Evolutionary conservation across 305 asterid genomes (phyloP), one percentile per base, ranked within the genome.

Genomic region (Ruellia speciosa): DNA sequence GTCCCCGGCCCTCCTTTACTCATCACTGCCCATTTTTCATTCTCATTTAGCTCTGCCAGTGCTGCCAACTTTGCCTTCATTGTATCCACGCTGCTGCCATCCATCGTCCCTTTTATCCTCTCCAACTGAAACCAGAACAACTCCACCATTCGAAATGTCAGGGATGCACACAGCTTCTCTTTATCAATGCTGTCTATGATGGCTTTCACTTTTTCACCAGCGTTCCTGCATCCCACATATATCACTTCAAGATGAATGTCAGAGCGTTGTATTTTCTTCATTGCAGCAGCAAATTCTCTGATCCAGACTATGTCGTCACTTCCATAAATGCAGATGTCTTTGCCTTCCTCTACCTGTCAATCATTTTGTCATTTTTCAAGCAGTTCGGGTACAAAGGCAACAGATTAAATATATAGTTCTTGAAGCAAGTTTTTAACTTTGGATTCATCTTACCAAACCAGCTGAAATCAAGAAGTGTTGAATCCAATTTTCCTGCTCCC

Each of bases 41-140:
- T 53, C 20, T 53, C 65, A 9, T 63, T 66, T 7, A 52, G 49
- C 10, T 75, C 84, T 7, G 81, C 63, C 64, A 79, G 24, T 43
- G 67, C 78, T 4, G 59, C 14, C 17, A 72, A 65, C 18, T 70
- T 66, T 0, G 66, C 62, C 47, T 56, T 58, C 10, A 73, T 64
- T 56, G 49, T 71, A 39, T 56, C 68, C 28, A 18, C 62, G 18
- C 49, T 79, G 33, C 47, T 54, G 47, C 24, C 56, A 16, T 18
- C 15, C 2, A 64, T 40, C 49, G 71, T 76, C 47, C 64, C 76
- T 62, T 66, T 71, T 52, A 85, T 72, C 49, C 70, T 64, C 67
- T 79, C 86, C 46, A 82, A 62, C 6, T 87, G 82, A 46, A 71
- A 63, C 95, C 96, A 88, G 39, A 88, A 81, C 62, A 81, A 69